Evolutionary conservation across 768 basidiomycete genomes (phyloP).

Genomic region (Trametes maxima): DNA sequence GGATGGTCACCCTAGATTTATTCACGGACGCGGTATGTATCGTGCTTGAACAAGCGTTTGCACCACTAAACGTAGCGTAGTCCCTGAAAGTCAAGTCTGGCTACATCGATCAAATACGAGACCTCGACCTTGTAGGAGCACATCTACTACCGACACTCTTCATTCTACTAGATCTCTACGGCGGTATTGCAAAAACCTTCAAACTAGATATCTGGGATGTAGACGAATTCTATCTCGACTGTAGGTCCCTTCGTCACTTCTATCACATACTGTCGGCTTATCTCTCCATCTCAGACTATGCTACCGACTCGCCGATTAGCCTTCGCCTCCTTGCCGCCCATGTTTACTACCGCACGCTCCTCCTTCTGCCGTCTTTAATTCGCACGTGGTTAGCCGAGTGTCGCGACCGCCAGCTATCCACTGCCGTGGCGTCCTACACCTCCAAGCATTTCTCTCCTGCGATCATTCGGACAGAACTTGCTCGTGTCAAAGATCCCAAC

Average conservation of each 20-base stretch:
- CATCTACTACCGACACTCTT: constrained; percentile 76
- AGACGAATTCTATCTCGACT: constrained; percentile 77
- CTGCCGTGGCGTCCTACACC: constrained; percentile 75
- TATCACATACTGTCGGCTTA: background rate
- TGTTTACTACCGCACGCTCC: constrained; percentile 84
- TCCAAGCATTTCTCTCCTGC: constrained; percentile 86
- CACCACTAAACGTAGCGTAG: constrained; percentile 40
- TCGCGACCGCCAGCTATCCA: constrained; percentile 87
- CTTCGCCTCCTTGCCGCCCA: constrained; percentile 78
- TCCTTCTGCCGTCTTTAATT: constrained; percentile 82
- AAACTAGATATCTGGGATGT: constrained; percentile 86
- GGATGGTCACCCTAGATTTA: constrained; percentile 88
- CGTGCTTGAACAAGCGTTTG: background rate
- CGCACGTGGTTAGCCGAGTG: constrained; percentile 84
- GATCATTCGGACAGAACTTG: constrained; percentile 82
- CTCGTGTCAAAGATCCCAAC: constrained; percentile 62
- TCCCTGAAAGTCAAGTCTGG: constrained; percentile 83
- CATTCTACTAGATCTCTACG: constrained; percentile 64
- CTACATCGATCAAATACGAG: constrained; percentile 86
- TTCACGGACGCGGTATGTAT: constrained; percentile 79
- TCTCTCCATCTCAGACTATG: constrained; percentile 49
- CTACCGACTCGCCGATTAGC: constrained; percentile 51
- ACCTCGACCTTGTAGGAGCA: constrained; percentile 59
- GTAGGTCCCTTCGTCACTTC: constrained; percentile 46
- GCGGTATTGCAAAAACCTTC: constrained; percentile 64